A percentile compares a stretch with the other conserved stretches of the same genome.
Evolutionary conservation across 352 stramenopile species (phyloP).

Genomic region (Phytophthora cactorum): DNA sequence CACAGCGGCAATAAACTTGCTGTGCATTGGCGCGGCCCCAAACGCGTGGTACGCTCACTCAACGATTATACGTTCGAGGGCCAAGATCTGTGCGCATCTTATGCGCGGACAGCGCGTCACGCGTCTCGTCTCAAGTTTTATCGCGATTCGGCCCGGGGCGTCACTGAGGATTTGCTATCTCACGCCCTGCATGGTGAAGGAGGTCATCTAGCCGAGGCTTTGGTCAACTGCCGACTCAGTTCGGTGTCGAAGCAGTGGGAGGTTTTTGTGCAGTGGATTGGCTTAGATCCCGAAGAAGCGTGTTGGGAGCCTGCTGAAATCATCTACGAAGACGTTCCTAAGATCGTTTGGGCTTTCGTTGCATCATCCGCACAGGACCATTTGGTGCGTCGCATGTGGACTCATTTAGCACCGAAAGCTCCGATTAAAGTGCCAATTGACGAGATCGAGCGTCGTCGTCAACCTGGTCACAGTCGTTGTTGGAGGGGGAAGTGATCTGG

Average conservation of each 20-base stretch:
- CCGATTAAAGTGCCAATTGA: too few relatives aligned
- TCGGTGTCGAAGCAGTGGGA: background rate
- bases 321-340: slow-evolving; percentile 1
- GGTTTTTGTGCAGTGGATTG: slow-evolving; percentile 6
- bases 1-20: background rate
- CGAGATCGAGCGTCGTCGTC: too few relatives aligned
- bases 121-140: background rate
- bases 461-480: too few relatives aligned
- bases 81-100: background rate
- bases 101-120: background rate
- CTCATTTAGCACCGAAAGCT: too few relatives aligned
- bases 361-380: background rate
- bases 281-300: background rate
- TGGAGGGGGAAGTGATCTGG: too few relatives aligned
- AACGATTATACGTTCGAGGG: background rate
- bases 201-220: background rate
- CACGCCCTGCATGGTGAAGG: background rate
- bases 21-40: background rate
- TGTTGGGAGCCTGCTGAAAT: slow-evolving; percentile 7
- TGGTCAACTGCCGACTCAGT: background rate
- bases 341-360: slow-evolving; percentile 36
- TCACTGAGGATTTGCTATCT: background rate
- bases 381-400: too few relatives aligned
- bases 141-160: background rate
- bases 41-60: background rate